These are phyloP conservation scores for Ramalina intermedia DNA, from an alignment of 495 filamentous ascomycete species.

Conservation along the genomic window DNA sequence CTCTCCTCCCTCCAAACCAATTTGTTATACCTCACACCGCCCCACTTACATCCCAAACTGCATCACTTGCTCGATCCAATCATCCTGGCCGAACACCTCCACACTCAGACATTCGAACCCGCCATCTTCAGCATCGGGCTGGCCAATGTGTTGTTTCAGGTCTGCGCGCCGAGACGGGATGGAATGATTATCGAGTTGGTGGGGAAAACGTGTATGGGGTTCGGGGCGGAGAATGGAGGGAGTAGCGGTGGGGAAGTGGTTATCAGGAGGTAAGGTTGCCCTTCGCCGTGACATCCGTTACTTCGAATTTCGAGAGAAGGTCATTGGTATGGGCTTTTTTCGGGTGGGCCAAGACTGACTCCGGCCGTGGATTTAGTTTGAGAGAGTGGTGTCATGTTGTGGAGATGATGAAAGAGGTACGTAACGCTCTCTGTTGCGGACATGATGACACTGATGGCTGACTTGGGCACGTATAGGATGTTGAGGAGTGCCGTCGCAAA, in stretches of 20 bases:
- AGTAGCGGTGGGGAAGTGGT: neutral
- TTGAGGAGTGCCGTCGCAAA: too few species aligned
- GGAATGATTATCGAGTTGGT: neutral
- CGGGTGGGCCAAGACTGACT: too few species aligned
- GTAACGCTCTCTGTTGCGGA: neutral
- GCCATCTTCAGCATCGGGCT: neutral
- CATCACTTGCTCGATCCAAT: neutral
- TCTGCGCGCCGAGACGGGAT: neutral
- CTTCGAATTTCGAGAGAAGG: too few species aligned
- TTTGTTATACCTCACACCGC: neutral
- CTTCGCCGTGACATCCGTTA: neutral
- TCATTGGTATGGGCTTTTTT: too few species aligned
- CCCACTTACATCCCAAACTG: neutral
- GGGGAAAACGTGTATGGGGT: neutral
- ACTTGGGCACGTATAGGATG: too few species aligned
- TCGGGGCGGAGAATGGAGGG: neutral
- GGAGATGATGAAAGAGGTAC: neutral
- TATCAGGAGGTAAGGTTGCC: neutral
- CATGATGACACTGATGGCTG: too few species aligned
- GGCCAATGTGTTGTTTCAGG: neutral
- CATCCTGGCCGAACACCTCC: neutral
- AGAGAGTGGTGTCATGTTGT: neutral
- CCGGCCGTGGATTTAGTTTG: neutral
- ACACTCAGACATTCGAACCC: neutral
- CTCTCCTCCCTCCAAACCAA: neutral